Evolutionary conservation across 2,329 filamentous ascomycete genomes (phyloP).

Genomic region (Epichloe brachyelytri): DNA sequence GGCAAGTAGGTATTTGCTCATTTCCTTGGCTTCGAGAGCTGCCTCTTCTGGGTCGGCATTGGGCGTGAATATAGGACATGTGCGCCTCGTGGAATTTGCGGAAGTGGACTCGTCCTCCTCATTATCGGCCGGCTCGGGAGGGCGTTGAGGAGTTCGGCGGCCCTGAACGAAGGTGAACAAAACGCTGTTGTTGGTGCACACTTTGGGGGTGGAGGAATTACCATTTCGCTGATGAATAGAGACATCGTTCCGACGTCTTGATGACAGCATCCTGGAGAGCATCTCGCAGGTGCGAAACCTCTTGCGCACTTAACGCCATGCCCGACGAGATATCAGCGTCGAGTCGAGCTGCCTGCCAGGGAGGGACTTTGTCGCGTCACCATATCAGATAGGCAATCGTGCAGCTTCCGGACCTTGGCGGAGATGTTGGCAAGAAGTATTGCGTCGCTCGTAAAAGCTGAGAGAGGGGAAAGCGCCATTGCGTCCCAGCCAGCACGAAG

Average conservation of each 20-base stretch:
- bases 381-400: not conserved
- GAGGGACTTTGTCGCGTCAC: not conserved
- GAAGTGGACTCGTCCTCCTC: conserved; percentile 33
- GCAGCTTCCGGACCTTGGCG: not conserved
- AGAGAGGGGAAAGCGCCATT: no score
- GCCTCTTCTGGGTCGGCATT: conserved; percentile 61
- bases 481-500: not conserved
- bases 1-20: conserved; percentile 74
- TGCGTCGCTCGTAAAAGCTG: no score
- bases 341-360: not conserved
- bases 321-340: not conserved
- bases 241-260: conserved; percentile 84
- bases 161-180: conserved; percentile 40
- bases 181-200: no score
- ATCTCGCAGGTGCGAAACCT: conserved; percentile 52
- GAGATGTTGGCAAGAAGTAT: not conserved
- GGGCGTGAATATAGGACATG: conserved; percentile 35
- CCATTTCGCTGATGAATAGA: conserved; percentile 97
- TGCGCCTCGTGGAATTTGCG: conserved; percentile 21
- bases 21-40: conserved; percentile 62
- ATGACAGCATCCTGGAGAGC: conserved; percentile 75
- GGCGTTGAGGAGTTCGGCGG: conserved; percentile 82
- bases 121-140: conserved; percentile 46
- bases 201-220: conserved; percentile 22
- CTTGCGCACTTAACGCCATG: conserved; percentile 44